Conservation (phyloP, 306 rosid genomes). For the Vicia sativa region DNA sequence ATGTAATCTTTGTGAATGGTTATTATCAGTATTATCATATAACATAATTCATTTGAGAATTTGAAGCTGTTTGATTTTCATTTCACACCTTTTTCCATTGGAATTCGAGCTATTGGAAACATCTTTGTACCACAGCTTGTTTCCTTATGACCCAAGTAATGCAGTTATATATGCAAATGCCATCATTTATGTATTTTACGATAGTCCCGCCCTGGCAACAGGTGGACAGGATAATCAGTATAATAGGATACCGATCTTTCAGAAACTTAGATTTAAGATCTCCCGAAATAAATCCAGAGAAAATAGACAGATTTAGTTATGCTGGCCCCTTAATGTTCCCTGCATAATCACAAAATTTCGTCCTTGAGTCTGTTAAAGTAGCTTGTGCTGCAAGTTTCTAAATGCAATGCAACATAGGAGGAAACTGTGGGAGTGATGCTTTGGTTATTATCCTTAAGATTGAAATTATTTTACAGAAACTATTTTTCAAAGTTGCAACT, state of each 20-base stretch:
- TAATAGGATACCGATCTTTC: slow-evolving; percentile 82
- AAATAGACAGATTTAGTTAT: slow-evolving; percentile 81
- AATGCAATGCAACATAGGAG: too few relatives aligned
- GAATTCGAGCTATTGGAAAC: slow-evolving; percentile 70
- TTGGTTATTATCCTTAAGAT: background rate
- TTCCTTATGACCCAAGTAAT: slow-evolving; percentile 44
- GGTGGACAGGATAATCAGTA: slow-evolving; percentile 57
- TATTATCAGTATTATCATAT: too few relatives aligned
- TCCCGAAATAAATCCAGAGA: slow-evolving; percentile 89
- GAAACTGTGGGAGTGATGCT: too few relatives aligned
- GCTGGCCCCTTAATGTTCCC: slow-evolving; percentile 59
- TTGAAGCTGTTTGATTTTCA: slow-evolving; percentile 81
- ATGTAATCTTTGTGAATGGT: too few relatives aligned
- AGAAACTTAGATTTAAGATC: slow-evolving; percentile 64
- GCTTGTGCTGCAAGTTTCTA: too few relatives aligned
- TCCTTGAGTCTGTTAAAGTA: slow-evolving; percentile 41
- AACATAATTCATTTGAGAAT: slow-evolving; percentile 83
- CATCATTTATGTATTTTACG: too few relatives aligned
- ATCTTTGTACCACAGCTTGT: slow-evolving; percentile 56
- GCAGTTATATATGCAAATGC: slow-evolving; percentile 87
- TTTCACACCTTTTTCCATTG: slow-evolving; percentile 73
- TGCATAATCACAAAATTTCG: slow-evolving; percentile 58
- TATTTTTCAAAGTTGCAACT: too few relatives aligned
- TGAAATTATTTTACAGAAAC: too few relatives aligned
- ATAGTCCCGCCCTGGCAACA: slow-evolving; percentile 61